These are phyloP conservation scores for Phytophthora litchii DNA, from an alignment of 352 stramenopile species.

Conservation along the genomic window DNA sequence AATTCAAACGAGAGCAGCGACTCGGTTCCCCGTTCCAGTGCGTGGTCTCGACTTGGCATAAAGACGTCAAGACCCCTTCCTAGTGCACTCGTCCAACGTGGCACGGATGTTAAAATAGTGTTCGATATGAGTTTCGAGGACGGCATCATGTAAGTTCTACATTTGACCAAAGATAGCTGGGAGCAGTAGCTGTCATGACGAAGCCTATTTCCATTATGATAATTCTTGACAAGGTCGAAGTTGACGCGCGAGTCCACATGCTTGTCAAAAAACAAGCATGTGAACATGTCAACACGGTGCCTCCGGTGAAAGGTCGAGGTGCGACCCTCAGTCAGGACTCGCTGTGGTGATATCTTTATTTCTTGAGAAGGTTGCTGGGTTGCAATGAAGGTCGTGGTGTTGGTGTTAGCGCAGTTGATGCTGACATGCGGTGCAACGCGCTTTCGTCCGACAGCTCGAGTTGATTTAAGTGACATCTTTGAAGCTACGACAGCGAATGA, in stretches of 20 bases:
- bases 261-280: not conserved
- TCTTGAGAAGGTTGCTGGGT: not conserved
- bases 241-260: not conserved
- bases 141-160: not conserved
- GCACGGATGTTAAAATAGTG: slow-evolving; percentile 20
- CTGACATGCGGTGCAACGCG: not conserved
- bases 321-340: slow-evolving; percentile 9
- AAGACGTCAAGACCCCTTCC: not conserved
- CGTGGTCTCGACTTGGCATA: slow-evolving; percentile 17
- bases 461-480: slow-evolving; percentile 20
- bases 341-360: slow-evolving; percentile 7
- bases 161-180: not conserved
- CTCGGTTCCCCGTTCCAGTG: slow-evolving; percentile 8
- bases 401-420: slow-evolving; percentile 15
- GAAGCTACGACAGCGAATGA: slow-evolving; percentile 20
- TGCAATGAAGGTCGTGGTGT: slow-evolving; percentile 8
- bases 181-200: not conserved
- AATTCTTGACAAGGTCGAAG: not conserved
- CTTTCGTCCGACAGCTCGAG: slow-evolving; percentile 12
- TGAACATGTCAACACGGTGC: not conserved
- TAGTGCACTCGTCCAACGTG: not conserved
- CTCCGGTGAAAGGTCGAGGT: slow-evolving; percentile 24
- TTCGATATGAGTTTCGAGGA: slow-evolving; percentile 10
- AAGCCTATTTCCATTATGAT: not conserved
- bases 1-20: not conserved